Percentiles rank a stretch among this genome's conserved stretches.
Evolutionary conservation across 441 rosid species (phyloP).

Genomic region (Erodium trifolium): DNA sequence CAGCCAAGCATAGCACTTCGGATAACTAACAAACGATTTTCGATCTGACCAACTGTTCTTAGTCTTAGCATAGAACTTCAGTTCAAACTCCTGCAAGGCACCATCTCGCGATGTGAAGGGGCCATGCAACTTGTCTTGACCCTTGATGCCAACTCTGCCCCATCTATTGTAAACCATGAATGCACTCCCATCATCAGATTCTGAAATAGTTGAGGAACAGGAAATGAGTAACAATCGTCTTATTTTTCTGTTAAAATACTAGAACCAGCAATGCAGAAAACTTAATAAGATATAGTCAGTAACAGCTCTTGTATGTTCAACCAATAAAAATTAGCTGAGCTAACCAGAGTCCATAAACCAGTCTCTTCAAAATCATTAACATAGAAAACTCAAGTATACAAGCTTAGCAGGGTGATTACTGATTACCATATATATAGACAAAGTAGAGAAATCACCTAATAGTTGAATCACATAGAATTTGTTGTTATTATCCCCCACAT

Average conservation of each 20-base stretch:
- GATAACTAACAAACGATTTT: slow-evolving; percentile 43
- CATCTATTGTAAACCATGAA: slow-evolving; percentile 58
- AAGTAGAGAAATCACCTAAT: slow-evolving; percentile 37
- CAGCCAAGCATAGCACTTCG: slow-evolving; percentile 59
- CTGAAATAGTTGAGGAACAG: slow-evolving; percentile 30
- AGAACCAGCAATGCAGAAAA: too few species aligned
- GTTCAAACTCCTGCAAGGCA: slow-evolving; percentile 48
- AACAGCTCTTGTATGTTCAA: not conserved
- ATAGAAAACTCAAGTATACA: not conserved
- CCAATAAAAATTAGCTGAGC: not conserved
- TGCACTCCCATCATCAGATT: slow-evolving; percentile 47
- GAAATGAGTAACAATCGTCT: not conserved
- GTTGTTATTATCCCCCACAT: slow-evolving; percentile 58
- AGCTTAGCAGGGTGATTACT: not conserved
- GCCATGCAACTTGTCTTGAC: slow-evolving; percentile 69
- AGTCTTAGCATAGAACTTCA: slow-evolving; percentile 66
- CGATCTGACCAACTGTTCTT: slow-evolving; percentile 52
- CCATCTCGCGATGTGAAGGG: slow-evolving; percentile 44
- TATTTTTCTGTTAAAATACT: too few species aligned
- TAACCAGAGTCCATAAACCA: not conserved
- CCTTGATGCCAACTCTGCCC: slow-evolving; percentile 82
- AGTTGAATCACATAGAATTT: slow-evolving; percentile 67
- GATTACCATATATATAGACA: too few species aligned
- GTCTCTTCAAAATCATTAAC: not conserved
- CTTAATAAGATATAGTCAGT: too few species aligned